Evolutionary conservation across 441 rosid genomes (phyloP).

Genomic region (Hypseocharis bilobata): DNA sequence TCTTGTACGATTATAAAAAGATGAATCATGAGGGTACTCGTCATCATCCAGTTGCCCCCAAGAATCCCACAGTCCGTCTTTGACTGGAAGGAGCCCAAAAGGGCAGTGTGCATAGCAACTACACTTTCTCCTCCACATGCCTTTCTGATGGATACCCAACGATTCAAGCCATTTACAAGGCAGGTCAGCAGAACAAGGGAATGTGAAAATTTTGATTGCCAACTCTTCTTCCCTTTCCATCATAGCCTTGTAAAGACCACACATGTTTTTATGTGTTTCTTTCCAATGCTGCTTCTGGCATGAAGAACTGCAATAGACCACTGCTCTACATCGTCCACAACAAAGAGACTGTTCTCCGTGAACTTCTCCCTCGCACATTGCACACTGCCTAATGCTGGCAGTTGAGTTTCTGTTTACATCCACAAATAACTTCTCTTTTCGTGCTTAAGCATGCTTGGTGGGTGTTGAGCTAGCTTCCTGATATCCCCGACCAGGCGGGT

Average conservation of each 20-base stretch:
- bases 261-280: conserved; percentile 32
- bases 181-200: conserved; percentile 33
- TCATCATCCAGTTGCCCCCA: conserved; percentile 38
- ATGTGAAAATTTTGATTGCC: conserved; percentile 34
- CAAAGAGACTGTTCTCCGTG: conserved; percentile 30
- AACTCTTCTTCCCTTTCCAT: conserved; percentile 50
- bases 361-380: conserved; percentile 34
- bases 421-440: conserved; percentile 27
- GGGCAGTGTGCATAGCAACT: conserved; percentile 39
- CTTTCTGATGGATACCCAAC: conserved; percentile 35
- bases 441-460: conserved; percentile 35
- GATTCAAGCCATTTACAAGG: conserved; percentile 44
- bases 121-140: conserved; percentile 47
- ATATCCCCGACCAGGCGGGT: conserved; percentile 52
- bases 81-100: conserved; percentile 39
- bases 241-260: conserved; percentile 40
- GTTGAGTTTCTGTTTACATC: conserved; percentile 28
- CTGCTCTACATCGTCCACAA: conserved; percentile 33
- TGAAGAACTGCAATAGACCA: conserved; percentile 29
- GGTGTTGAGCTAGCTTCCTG: conserved; percentile 43
- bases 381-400: conserved; percentile 30
- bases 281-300: conserved; percentile 45
- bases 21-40: conserved; percentile 31
- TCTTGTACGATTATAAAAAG: conserved; percentile 30
- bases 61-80: conserved; percentile 38